Evolutionary conservation across 331 rosid genomes (phyloP), one percentile per base, ranked within the genome.

Genomic region (Malus hybrid): DNA sequence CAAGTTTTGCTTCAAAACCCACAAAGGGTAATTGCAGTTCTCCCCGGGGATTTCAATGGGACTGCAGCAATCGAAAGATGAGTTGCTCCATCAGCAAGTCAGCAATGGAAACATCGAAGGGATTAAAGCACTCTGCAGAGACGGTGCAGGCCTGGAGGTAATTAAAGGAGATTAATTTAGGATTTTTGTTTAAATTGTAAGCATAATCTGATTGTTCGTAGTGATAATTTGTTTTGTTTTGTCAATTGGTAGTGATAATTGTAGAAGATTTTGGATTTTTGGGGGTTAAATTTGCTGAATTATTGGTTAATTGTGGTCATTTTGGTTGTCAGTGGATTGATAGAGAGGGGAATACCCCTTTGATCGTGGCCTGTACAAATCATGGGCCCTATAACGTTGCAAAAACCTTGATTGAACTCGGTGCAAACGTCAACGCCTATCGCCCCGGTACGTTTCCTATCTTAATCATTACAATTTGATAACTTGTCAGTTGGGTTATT

Each of bases 141-240:
- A 95, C 29, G 99, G 99, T 29, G 97, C 97, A 56, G 73, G 91
- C 63, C 93, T 95, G 18, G 99, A 95, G 97, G 99, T 94, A 84
- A 18, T 7, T 5, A 16, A 52, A 24, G 6, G 6, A 15, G 11
- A 15, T 10, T 46, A 61, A 42, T 68, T 68, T 68, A 18, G 7
- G 4, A 22, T 67, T 67, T 2, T n/a, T n/a, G 16, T 57, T 13
- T 60, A 29, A 15, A 29, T 3, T 50, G 20, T 18, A 72, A 29
- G 36, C 19, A 69, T 10, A n/a, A 75, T 73, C 10, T 18, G 6
- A 44, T 59, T 57, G 36, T 62, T 83, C 44, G 70, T 77, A 50
- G 82, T 69, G 65, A 66, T 73, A 56, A 27, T 77, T 77, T 42
- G 48, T 42, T 42, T 42, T 42, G 14, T 42, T 42, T 42, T 42